These are phyloP conservation scores for Phytophthora tentaculata DNA, from an alignment of 352 stramenopile species.

Conservation along the genomic window DNA sequence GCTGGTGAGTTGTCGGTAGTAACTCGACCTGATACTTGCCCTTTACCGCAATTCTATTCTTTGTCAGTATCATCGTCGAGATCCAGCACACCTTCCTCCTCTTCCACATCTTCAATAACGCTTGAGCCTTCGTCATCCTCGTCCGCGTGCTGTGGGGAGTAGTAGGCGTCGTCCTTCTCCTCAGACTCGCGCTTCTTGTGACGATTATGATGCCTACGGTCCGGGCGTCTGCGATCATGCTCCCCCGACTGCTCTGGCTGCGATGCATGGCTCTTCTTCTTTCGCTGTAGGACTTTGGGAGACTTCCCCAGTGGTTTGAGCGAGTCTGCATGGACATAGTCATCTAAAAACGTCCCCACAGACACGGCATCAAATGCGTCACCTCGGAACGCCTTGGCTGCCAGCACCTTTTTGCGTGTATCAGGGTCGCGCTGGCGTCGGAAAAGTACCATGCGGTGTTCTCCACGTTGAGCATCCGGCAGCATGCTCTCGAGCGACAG, in stretches of 20 bases:
- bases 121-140: slow-evolving; percentile 42
- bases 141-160: slow-evolving; percentile 44
- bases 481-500: slow-evolving; percentile 75
- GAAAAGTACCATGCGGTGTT: slow-evolving; percentile 80
- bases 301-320: slow-evolving; percentile 64
- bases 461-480: slow-evolving; percentile 39
- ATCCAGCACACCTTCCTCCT: slow-evolving; percentile 61
- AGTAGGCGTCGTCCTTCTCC: slow-evolving; percentile 51
- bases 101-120: slow-evolving; percentile 47
- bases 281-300: slow-evolving; percentile 56
- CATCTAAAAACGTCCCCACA: slow-evolving; percentile 62
- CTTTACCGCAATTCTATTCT: slow-evolving; percentile 12
- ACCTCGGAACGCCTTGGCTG: slow-evolving; percentile 63
- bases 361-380: slow-evolving; percentile 63
- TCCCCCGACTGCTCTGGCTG: slow-evolving; percentile 17
- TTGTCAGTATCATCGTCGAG: slow-evolving; percentile 53
- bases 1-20: slow-evolving; percentile 5
- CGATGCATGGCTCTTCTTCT: slow-evolving; percentile 28
- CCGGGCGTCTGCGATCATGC: slow-evolving; percentile 7
- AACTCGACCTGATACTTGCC: not conserved
- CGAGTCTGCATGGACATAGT: slow-evolving; percentile 33
- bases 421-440: slow-evolving; percentile 47
- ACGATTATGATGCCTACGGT: slow-evolving; percentile 8
- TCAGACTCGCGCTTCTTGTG: slow-evolving; percentile 30
- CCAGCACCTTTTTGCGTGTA: slow-evolving; percentile 47